Conservation (phyloP, 1,139 yeast genomes). For the Blastobotrys serpentis region DNA sequence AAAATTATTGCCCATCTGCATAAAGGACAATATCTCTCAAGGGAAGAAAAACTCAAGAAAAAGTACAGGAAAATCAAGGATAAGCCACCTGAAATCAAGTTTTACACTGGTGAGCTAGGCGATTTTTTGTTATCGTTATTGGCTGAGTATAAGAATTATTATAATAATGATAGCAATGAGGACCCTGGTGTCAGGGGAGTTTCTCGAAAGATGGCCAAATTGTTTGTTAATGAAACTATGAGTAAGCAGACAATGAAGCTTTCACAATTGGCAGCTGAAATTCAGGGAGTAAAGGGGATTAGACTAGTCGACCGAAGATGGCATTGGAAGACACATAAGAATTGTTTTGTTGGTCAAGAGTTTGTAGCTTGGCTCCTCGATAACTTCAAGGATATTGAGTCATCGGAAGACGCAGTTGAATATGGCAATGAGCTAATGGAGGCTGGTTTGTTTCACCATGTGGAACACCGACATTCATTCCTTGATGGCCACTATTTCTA, state of each 20-base stretch:
- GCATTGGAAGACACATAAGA: conserved; percentile 80
- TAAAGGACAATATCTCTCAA: conserved; percentile 51
- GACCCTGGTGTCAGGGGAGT: conserved; percentile 18
- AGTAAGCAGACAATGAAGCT: conserved; percentile 43
- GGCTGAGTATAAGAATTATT: conserved; percentile 17
- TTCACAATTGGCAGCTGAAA: conserved; percentile 56
- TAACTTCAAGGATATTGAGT: conserved; percentile 72
- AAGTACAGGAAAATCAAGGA: conserved; percentile 46
- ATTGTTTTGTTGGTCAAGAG: conserved; percentile 83
- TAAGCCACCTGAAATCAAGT: conserved; percentile 69
- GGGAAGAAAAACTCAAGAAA: conserved; percentile 43
- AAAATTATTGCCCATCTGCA: conserved; percentile 67
- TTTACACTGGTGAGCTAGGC: conserved; percentile 77
- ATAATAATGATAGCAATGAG: conserved; percentile 20
- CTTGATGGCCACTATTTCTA: conserved; percentile 93
- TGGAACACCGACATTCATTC: conserved; percentile 76
- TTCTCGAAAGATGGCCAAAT: conserved; percentile 35
- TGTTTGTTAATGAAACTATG: conserved; percentile 40
- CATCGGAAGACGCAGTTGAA: conserved; percentile 76
- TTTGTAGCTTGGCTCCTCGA: conserved; percentile 82
- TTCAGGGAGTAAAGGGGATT: conserved; percentile 61
- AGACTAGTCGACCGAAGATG: conserved; percentile 76
- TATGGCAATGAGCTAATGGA: conserved; percentile 79
- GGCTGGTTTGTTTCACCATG: conserved; percentile 71
- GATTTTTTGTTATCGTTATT: conserved; percentile 57